phyloP scores from a whole-genome alignment of 306 rosid species.

The Sicyos edulis region DNA sequence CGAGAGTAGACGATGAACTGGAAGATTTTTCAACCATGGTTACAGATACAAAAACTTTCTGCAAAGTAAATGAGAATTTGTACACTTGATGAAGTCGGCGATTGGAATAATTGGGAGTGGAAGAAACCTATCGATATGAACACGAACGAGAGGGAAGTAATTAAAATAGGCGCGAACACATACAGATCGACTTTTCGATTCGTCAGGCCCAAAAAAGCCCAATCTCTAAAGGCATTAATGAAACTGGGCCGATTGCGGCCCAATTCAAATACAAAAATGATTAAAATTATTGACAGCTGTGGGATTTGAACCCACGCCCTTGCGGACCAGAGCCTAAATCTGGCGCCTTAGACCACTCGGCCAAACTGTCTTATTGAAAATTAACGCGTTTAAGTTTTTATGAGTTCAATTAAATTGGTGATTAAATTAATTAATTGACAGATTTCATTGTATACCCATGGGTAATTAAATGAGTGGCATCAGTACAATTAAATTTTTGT shows the following conservation, averaged over 20 bases:
- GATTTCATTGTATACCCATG: too few species aligned
- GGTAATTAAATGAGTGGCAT: background rate
- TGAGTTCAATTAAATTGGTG: too few species aligned
- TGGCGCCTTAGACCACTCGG: conserved; percentile 90
- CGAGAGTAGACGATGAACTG: conserved; percentile 30
- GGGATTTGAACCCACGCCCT: conserved; percentile 98
- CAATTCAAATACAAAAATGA: background rate
- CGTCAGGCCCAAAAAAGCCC: background rate
- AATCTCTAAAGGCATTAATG: background rate
- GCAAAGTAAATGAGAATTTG: background rate
- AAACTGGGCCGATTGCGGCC: background rate
- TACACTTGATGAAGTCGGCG: background rate
- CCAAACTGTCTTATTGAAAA: conserved; percentile 48
- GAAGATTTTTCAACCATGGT: conserved; percentile 41
- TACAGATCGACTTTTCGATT: background rate
- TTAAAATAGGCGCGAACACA: too few species aligned
- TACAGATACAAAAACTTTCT: background rate
- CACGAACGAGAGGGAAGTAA: background rate
- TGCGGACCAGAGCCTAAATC: conserved; percentile 94
- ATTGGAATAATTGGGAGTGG: background rate
- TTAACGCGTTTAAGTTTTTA: too few species aligned
- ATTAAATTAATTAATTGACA: too few species aligned
- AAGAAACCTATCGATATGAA: background rate
- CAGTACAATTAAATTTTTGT: too few species aligned
- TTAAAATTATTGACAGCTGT: conserved; percentile 42